Evolutionary conservation across 2,329 filamentous ascomycete species (phyloP), one percentile per base, ranked within the genome.

Genomic region (Alternaria alternata): DNA sequence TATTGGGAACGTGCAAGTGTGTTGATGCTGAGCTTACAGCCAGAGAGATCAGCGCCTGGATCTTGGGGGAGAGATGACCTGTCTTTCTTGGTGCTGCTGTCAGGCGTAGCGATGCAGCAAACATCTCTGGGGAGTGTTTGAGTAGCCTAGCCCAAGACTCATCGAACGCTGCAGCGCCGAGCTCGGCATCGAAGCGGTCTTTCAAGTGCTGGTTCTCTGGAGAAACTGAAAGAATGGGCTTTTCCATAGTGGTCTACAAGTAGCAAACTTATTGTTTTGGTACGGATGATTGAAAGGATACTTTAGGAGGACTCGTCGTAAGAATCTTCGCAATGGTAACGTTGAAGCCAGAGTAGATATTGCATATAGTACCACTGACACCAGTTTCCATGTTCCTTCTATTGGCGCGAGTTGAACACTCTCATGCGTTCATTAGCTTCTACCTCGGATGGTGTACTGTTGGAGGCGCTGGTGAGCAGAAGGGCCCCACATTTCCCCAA

Each of bases 21-120:
- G 81, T 84, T 6, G 78, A 74, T 8, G 81, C 75, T 51, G 79
- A 77, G 61, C 80, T 77, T 22, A 84, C 80, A 16, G 81, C 78
- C 24, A 83, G 74, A 18, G 74, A 74, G n/a, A 83, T 69, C n/a
- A 83, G 69, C 22, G 75, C 66, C 63, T 82, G 81, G 55, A 79
- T 72, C 60, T 82, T 83, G 46, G 72, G 72, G 1, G 74, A 63
- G 7, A 83, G 75, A 57, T 80, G 73, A 20, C 66, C 52, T 49
- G 76, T 75, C 34, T 66, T 59, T 32, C 72, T 68, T 3, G 77
- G 75, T 6, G 76, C 70, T 47, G 54, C 54, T 32, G 69, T 68
- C 11, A 77, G 62, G 26, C 69, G 66, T 3, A 75, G 28, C n/a
- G 58, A 65, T 3, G 75, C 71, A 12, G 69, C 59, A 59, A 77